Conservation (phyloP, 2,329 filamentous ascomycete genomes). For the Blastomyces gilchristii region DNA sequence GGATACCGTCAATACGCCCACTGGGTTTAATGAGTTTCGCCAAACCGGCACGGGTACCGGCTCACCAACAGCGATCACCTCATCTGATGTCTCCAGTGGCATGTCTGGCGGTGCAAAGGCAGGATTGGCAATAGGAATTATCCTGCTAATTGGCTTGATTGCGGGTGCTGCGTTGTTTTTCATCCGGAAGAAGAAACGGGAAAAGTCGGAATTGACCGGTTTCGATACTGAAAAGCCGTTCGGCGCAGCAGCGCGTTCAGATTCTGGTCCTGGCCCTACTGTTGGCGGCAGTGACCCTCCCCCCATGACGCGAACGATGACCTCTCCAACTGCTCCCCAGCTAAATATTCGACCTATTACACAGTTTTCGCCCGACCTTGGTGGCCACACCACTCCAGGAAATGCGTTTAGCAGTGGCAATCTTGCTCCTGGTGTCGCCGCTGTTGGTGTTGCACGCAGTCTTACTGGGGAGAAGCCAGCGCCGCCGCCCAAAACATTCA, state of each 20-base stretch:
- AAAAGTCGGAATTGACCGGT: conserved; percentile 29
- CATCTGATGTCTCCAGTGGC: conserved; percentile 26
- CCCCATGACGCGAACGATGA: conserved; percentile 29
- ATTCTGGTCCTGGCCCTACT: conserved; percentile 13
- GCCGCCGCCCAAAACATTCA: conserved; percentile 33
- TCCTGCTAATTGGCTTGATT: conserved; percentile 57
- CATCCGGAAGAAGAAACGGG: conserved; percentile 59
- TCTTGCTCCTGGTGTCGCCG: conserved; percentile 19
- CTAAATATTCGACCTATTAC: conserved; percentile 77
- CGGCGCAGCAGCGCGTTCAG: conserved; percentile 19
- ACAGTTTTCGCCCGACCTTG: conserved; percentile 64
- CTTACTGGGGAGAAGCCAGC: conserved; percentile 25
- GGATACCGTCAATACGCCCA: not conserved
- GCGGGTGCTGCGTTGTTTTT: conserved; percentile 61
- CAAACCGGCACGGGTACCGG: conserved; percentile 6
- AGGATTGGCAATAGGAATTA: conserved; percentile 72
- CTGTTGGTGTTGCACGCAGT: conserved; percentile 22
- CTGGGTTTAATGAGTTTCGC: conserved; percentile 9
- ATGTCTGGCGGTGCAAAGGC: conserved; percentile 52
- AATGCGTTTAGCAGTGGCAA: conserved; percentile 14
- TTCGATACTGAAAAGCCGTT: conserved; percentile 25
- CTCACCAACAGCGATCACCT: conserved; percentile 17
- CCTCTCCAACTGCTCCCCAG: conserved; percentile 54
- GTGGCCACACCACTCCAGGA: conserved; percentile 20
- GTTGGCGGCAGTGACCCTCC: conserved; percentile 24